A percentile compares a stretch with the other conserved stretches of the same genome.
Evolutionary conservation across 2,329 filamentous ascomycete species (phyloP).

Genomic region (Aspergillus hortae): DNA sequence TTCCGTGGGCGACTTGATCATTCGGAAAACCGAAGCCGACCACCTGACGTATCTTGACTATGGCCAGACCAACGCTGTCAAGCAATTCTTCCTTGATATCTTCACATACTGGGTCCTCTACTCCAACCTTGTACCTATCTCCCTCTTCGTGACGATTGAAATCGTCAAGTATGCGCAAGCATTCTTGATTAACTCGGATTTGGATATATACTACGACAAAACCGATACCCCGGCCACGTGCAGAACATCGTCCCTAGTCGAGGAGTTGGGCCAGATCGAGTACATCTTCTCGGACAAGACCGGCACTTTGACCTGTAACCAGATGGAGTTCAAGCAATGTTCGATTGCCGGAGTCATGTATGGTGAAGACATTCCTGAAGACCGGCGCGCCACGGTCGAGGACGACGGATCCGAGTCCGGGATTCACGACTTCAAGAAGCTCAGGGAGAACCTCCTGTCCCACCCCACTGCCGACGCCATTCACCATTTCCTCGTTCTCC

Average conservation of each 20-base stretch:
- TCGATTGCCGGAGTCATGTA: conserved; percentile 93
- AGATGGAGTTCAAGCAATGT: conserved; percentile 98
- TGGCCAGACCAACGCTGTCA: conserved; percentile 61
- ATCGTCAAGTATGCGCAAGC: conserved; percentile 97
- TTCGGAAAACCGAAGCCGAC: conserved; percentile 60
- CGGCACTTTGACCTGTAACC: conserved; percentile 93
- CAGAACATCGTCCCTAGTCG: conserved; percentile 90
- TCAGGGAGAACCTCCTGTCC: conserved; percentile 65
- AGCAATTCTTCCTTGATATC: conserved; percentile 87
- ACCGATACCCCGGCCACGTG: conserved; percentile 95
- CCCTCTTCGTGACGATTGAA: conserved; percentile 94
- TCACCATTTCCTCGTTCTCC: conserved; percentile 80
- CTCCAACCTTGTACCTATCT: conserved; percentile 93
- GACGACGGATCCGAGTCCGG: conserved; percentile 76
- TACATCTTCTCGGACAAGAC: conserved; percentile 99
- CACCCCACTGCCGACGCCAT: conserved; percentile 60
- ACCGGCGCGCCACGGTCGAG: conserved; percentile 73
- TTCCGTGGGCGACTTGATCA: conserved; percentile 84
- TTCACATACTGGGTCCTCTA: conserved; percentile 99
- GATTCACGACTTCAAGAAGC: conserved; percentile 77
- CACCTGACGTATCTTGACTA: conserved; percentile 73
- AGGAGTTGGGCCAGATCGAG: conserved; percentile 96
- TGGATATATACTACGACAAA: conserved; percentile 96
- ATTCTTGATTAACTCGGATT: conserved; percentile 94
- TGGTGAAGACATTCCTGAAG: conserved; percentile 85